phyloP scores from a whole-genome alignment of 1,139 yeast species.

The Blastobotrys persicus region DNA sequence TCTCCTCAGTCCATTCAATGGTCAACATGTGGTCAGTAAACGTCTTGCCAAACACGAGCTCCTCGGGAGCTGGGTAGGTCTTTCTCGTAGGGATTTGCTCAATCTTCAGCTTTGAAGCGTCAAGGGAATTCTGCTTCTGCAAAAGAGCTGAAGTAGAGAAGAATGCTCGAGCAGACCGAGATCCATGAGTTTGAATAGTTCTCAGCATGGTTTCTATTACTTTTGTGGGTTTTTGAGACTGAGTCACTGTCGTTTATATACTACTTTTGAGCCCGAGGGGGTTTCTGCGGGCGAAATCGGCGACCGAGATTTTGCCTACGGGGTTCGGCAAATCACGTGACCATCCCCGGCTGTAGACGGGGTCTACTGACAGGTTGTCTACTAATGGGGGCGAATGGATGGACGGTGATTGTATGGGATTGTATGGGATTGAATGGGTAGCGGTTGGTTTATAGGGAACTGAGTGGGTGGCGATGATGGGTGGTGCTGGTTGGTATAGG shows the following conservation, averaged over 20 bases:
- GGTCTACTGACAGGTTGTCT: too few species aligned
- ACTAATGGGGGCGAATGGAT: too few species aligned
- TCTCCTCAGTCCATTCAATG: slow-evolving; percentile 71
- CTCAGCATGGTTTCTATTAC: not conserved
- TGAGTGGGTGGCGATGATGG: too few species aligned
- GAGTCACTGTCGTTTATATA: not conserved
- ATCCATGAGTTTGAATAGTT: not conserved
- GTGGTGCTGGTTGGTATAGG: too few species aligned
- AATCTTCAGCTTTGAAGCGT: slow-evolving; percentile 65
- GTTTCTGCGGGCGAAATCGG: not conserved
- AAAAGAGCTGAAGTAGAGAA: not conserved
- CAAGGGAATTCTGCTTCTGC: slow-evolving; percentile 39
- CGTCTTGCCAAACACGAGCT: slow-evolving; percentile 79
- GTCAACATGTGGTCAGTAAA: slow-evolving; percentile 91
- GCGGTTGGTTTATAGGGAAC: too few species aligned
- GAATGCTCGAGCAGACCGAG: not conserved
- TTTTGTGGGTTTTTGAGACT: not conserved
- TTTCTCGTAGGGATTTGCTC: slow-evolving; percentile 60
- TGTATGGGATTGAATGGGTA: too few species aligned
- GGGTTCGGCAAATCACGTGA: not conserved
- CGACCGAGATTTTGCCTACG: not conserved
- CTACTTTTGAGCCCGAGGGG: too few species aligned
- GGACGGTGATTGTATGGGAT: too few species aligned
- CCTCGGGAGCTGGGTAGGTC: slow-evolving; percentile 63
- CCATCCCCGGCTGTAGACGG: not conserved